Conservation (phyloP, 345 rosid genomes). For the Acer negundo region DNA sequence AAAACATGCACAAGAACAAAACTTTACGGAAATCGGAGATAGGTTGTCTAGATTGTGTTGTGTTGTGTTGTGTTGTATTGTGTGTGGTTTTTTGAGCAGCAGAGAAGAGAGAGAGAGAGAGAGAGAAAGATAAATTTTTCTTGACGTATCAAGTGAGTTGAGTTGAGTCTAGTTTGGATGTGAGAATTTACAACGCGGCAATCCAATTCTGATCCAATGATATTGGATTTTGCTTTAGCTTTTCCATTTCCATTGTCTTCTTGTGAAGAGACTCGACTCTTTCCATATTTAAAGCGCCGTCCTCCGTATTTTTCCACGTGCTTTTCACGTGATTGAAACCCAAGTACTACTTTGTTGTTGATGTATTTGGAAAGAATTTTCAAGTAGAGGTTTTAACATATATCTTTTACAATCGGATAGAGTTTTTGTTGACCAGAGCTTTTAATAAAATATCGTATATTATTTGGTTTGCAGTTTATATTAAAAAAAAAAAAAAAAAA, state of each 20-base stretch:
- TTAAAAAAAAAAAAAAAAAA: too few species aligned
- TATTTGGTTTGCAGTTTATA: too few species aligned
- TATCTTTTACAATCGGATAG: too few species aligned
- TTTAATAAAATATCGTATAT: too few species aligned
- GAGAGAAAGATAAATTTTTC: neutral
- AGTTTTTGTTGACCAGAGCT: too few species aligned
- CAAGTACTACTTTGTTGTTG: too few species aligned
- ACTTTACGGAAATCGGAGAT: neutral
- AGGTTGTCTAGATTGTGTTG: neutral
- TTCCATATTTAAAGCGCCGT: conserved; percentile 32
- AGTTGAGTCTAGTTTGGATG: neutral
- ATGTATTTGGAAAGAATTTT: too few species aligned
- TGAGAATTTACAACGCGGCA: neutral
- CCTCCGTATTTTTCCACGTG: conserved; percentile 31
- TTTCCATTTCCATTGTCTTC: conserved; percentile 18
- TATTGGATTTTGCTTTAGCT: neutral
- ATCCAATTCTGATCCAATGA: neutral
- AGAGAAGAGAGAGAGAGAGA: neutral
- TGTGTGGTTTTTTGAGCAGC: neutral
- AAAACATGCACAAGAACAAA: neutral
- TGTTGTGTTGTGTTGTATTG: too few species aligned
- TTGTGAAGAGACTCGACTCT: conserved; percentile 16
- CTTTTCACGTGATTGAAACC: neutral
- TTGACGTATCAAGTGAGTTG: neutral
- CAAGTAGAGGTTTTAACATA: too few species aligned